Evolutionary conservation across 78 protist species (phyloP), one percentile per base, ranked within the genome.

Genomic region (Mantamonas sphyraenae): DNA sequence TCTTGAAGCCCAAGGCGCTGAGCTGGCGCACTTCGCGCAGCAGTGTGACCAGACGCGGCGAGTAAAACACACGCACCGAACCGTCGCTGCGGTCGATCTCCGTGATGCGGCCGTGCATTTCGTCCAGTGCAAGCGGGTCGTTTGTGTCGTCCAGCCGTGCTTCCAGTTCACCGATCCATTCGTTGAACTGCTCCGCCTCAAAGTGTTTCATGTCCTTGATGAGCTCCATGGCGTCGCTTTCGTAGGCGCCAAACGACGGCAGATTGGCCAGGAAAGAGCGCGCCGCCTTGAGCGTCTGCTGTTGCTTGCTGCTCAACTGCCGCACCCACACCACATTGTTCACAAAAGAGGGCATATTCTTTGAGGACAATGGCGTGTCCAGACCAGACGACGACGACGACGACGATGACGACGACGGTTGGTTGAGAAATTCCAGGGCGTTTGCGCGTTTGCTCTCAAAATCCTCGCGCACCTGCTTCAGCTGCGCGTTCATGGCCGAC

Each of bases 1-100:
- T n/a, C 37, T 0, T 10, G 30, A 60, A 77, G 37, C 90, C 90
- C 42, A 81, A 57, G 28, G 85, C 84, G 4, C 68, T 0, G 34
- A 89, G 64, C 75, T 77, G 86, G 31, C 93, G 77, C 20, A 77
- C 84, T 69, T 88, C 93, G 8, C 89, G 70, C 20, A 83, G 38
- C 47, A 88, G 79, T 30, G 20, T 20, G 9, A 88, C 81, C 26
- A 84, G 83, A n/a, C 84, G 58, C 47, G 78, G 83, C 26, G 60
- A n/a, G 82, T 58, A 89, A 40, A 77, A 64, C 50, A 89, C 93
- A 26, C 14, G 3, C 38, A 81, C 58, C 79, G 39, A n/a, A 14
- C 89, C 84, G 50, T 74, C 79, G 1, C 37, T 7, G 31, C 40
- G 26, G 30, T 70, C 70, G 30, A 76, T 28, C 31, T 66, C 62